Evolutionary conservation across 257 asterid genomes (phyloP).

Genomic region (Plantago major): DNA sequence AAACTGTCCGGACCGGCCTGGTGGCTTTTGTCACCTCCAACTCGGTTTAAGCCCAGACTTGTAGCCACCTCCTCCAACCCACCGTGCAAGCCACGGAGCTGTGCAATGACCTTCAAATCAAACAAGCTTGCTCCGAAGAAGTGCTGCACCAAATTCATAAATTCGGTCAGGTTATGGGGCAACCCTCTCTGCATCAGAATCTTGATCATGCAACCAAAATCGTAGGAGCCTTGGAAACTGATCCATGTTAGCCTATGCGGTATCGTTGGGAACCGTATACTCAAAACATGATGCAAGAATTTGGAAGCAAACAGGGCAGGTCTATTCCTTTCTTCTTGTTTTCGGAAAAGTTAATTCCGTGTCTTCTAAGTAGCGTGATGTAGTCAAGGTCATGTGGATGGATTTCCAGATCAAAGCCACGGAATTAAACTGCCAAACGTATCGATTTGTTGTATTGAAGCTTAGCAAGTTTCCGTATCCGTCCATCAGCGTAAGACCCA

Average conservation of each 20-base stretch:
- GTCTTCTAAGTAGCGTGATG: conserved; percentile 6
- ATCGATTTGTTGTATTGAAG: not conserved
- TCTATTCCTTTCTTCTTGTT: conserved; percentile 16
- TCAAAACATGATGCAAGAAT: not conserved
- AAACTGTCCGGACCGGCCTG: no score
- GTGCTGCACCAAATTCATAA: not conserved
- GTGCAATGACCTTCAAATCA: no score
- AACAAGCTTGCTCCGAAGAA: no score
- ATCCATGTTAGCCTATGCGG: conserved; percentile 23
- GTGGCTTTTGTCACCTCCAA: no score
- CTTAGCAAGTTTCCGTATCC: conserved; percentile 16
- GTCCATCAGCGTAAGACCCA: conserved; percentile 35
- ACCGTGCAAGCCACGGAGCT: no score
- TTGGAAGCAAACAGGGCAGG: not conserved
- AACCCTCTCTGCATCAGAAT: not conserved
- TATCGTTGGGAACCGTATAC: not conserved
- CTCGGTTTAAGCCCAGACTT: no score
- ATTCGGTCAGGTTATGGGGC: conserved; percentile 4
- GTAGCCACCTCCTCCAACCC: no score
- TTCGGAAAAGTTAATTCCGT: conserved; percentile 19
- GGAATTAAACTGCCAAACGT: conserved; percentile 35
- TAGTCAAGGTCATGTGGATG: conserved; percentile 23
- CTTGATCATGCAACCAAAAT: conserved; percentile 20
- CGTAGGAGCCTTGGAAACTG: conserved; percentile 29
- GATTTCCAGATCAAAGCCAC: conserved; percentile 23